Conservation (phyloP, 805 yeast species). For the Wickerhamiella sergipiensis region DNA sequence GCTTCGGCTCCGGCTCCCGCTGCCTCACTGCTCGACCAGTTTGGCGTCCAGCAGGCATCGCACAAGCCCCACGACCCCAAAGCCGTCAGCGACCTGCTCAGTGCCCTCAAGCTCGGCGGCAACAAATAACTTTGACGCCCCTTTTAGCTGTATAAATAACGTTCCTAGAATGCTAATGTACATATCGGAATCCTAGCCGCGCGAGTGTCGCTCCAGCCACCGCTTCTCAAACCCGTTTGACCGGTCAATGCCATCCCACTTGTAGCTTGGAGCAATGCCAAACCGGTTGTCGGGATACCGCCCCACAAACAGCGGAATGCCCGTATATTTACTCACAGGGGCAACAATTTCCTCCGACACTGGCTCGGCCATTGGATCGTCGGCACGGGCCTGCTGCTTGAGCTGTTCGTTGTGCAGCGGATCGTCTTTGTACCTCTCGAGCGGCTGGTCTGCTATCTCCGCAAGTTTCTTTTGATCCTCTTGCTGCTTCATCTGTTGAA, state of each 20-base stretch:
- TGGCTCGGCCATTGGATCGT: constrained; percentile 2
- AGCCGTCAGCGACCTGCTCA: constrained; percentile 17
- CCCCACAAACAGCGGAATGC: constrained; percentile 44
- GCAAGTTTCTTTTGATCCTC: neutral
- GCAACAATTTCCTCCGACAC: neutral
- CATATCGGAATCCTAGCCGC: neutral
- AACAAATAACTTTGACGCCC: neutral
- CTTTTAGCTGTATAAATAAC: neutral
- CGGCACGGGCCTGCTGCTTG: neutral
- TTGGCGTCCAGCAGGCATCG: neutral
- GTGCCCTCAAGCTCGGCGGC: constrained; percentile 11
- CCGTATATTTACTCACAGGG: constrained; percentile 22
- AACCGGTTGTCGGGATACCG: constrained; percentile 57
- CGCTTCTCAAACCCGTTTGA: constrained; percentile 73
- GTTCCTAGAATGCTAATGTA: neutral
- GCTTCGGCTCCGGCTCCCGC: neutral
- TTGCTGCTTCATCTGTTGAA: neutral
- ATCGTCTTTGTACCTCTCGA: neutral
- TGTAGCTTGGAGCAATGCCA: constrained; percentile 57
- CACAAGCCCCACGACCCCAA: constrained; percentile 10
- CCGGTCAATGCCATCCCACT: constrained; percentile 90
- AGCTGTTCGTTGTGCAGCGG: neutral
- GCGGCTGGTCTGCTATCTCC: neutral
- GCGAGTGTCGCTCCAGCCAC: constrained; percentile 30
- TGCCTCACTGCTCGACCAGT: constrained; percentile 6